Conservation (phyloP, 2,329 filamentous ascomycete genomes). For the Arachnomyces sp. region DNA sequence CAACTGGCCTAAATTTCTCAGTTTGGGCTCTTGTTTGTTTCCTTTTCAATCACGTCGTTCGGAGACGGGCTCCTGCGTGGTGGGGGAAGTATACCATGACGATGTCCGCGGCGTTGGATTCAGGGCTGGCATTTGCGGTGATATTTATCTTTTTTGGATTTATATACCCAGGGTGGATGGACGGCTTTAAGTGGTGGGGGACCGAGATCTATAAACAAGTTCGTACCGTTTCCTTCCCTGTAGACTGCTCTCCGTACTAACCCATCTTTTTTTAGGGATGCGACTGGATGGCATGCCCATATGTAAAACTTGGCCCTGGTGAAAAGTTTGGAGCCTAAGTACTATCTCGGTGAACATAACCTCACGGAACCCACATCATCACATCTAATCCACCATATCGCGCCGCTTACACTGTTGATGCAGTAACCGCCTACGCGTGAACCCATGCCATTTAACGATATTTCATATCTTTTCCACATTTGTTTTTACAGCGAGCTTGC, state of each 20-base stretch:
- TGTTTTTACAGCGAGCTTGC: too few relatives aligned
- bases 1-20: slow-evolving; percentile 75
- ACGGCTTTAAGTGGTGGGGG: slow-evolving; percentile 75
- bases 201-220: slow-evolving; percentile 71
- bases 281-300: slow-evolving; percentile 75
- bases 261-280: slow-evolving; percentile 49
- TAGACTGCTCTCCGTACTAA: slow-evolving; percentile 1
- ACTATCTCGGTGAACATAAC: slow-evolving; percentile 14
- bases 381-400: too few relatives aligned
- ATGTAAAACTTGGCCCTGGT: slow-evolving; percentile 54
- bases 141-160: slow-evolving; percentile 80
- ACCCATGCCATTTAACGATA: too few relatives aligned
- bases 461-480: too few relatives aligned
- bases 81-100: slow-evolving; percentile 93
- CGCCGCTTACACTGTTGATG: too few relatives aligned
- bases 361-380: too few relatives aligned
- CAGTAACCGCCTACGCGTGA: too few relatives aligned
- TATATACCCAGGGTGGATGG: slow-evolving; percentile 69
- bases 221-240: slow-evolving; percentile 10
- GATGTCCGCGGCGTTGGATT: slow-evolving; percentile 72
- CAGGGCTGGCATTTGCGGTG: slow-evolving; percentile 71
- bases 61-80: slow-evolving; percentile 63
- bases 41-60: slow-evolving; percentile 69
- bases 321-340: slow-evolving; percentile 54
- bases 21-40: slow-evolving; percentile 82